Evolutionary conservation across 768 basidiomycete species (phyloP), one percentile per base, ranked within the genome.

Genomic region (Xerocomellus amylosporus): DNA sequence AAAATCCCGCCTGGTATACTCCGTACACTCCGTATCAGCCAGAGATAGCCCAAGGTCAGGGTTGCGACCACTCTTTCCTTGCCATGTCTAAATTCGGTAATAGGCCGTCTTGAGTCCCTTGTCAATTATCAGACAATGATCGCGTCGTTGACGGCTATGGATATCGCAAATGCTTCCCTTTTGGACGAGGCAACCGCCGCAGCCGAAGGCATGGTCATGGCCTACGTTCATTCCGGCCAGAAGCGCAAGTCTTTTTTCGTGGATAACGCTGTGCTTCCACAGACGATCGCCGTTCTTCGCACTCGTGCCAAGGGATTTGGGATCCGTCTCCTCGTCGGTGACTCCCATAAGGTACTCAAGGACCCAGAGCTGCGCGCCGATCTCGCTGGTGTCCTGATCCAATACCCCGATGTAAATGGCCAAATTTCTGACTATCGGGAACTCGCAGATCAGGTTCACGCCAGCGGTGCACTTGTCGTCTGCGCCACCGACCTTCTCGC

Each of bases 1-100:
- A 99, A 73, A 98, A 96, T 67, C 96, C 94, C 26, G 92, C 89
- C 4, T 99, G 96, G 96, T 98, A 98, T 72, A 98, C 95, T 7
- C 92, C 88, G 15, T 95, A 96, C 71, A 95, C 94, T 0, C 93
- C 93, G 2, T 95, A 95, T 73, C 93, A 97, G 65, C 94, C 96
- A 1, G 96, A 99, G 78, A 89, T 98, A 70, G 86, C 96, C n/a
- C 96, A 99, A 84, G 96, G 93, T 89, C 64, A 24, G 74, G 19
- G 51, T 53, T 24, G 49, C 30, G 53, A 58, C n/a, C 45, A 37
- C 40, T 22, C 7, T 49, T 39, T 12, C 20, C 36, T 47, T 54
- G 15, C 42, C 39, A 17, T 2, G 19, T 49, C 44, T 70, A 48
- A 70, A 44, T 51, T 38, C 41, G 26, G 57, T 30, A 58, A 44